Base-by-base conservation (phyloP, 1,284 basidiomycete genomes). In the Earliella scabrosa region DNA sequence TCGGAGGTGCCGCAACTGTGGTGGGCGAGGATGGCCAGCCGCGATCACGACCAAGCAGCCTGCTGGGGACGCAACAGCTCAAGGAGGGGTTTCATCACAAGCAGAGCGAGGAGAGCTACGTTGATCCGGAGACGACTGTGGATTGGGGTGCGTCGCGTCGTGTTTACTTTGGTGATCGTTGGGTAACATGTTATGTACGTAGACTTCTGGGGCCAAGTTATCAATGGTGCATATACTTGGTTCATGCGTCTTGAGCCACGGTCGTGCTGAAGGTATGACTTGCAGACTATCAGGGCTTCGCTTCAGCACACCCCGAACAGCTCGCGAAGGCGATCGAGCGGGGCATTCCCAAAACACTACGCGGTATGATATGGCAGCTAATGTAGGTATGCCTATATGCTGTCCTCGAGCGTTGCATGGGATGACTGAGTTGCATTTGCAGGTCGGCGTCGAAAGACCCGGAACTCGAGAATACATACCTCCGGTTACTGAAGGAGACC, bases 351-450 rank as follows among this genome's bases (percentile, higher is more conserved):
- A 78, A 86, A 34, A 83, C 88, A 0, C 73, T 95, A 36, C 85
- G 96, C 44, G 96, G 96, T 21, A 96, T 98, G 87, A 90, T 97
- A 76, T 99, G 97, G 97, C 97, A 99, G 72, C 82, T 98, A 71
- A 98, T 99, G 95, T 94, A 77, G 63, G 68, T 70, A 52, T 50
- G 63, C 56, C 45, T 54, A 34, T 48, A 56, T 11, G 29, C 16
- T 10, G 24, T 26, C 27, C 3, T 14, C n/a, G 23, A 10, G 14
- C 3, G 16, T 2, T 6, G n/a, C 9, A 29, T 26, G 20, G 18
- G 36, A 45, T 32, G 10, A 20, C 9, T 27, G 9, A 34, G 32
- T n/a, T 2, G 18, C 6, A 10, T 61, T 26, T 51, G 18, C 16
- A 90, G 87, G 87, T 85, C 91, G 47, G 93, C 91, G 26, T 93